A percentile compares a stretch with the other conserved stretches of the same genome.
Evolutionary conservation across 208 protist genomes (phyloP).

Genomic region (Herpetomonas muscarum): DNA sequence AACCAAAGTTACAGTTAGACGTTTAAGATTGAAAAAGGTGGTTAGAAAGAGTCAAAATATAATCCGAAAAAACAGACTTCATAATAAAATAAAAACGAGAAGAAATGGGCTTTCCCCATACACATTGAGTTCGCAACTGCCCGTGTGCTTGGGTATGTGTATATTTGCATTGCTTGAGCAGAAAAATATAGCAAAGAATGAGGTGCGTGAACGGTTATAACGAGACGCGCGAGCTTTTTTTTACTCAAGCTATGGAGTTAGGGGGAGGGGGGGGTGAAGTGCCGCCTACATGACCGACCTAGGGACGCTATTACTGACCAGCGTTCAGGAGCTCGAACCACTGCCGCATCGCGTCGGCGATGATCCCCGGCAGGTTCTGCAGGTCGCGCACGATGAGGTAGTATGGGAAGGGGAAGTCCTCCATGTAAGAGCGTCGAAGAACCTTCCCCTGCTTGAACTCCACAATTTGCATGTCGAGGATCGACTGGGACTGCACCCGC

Average conservation of each 20-base stretch:
- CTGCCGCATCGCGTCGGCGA: slow-evolving; percentile 98
- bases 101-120: no score
- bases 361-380: slow-evolving; percentile 92
- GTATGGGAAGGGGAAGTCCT: slow-evolving; percentile 99
- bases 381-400: slow-evolving; percentile 99
- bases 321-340: slow-evolving; percentile 96
- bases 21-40: no score
- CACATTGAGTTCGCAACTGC: no score
- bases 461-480: slow-evolving; percentile 91
- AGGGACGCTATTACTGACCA: slow-evolving; percentile 14
- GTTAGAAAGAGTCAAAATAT: no score
- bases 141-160: slow-evolving; percentile 3
- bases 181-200: no score
- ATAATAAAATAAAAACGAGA: background rate
- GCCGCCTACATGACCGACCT: background rate
- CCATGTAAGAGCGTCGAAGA: slow-evolving; percentile 94
- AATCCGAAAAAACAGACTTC: no score
- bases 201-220: no score
- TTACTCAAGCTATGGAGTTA: background rate
- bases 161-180: slow-evolving; percentile 10
- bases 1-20: no score
- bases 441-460: slow-evolving; percentile 83
- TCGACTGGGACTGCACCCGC: slow-evolving; percentile 80
- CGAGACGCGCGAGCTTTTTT: slow-evolving; percentile 5
- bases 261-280: no score